These are phyloP conservation scores for Saccharum hybrid DNA, from an alignment of 202 grass and related monocot species.

Conservation along the genomic window DNA sequence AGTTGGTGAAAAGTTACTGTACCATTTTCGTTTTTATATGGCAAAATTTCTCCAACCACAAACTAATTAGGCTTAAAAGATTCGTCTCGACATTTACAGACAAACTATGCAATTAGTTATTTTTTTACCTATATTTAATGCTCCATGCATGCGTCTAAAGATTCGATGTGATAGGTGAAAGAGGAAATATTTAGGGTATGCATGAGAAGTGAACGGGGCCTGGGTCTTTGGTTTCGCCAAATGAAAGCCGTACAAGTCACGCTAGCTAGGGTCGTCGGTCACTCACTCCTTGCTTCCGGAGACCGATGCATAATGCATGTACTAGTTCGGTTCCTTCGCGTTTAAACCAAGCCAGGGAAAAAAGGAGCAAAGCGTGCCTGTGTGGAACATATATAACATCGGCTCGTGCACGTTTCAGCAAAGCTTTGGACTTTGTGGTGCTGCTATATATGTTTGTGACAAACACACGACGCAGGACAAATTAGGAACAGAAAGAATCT, in stretches of 20 bases:
- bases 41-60: too few relatives aligned
- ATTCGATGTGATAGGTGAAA: too few relatives aligned
- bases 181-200: too few relatives aligned
- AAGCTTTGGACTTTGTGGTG: not conserved
- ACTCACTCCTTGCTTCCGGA: not conserved
- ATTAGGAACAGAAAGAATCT: too few relatives aligned
- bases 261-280: not conserved
- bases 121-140: too few relatives aligned
- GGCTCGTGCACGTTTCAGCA: slow-evolving; percentile 1
- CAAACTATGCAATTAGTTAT: too few relatives aligned
- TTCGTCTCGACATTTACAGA: too few relatives aligned
- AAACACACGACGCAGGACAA: not conserved
- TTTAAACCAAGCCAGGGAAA: not conserved
- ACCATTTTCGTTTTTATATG: too few relatives aligned
- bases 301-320: not conserved
- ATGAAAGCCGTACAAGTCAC: slow-evolving; percentile 41
- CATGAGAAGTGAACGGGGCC: too few relatives aligned
- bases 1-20: too few relatives aligned
- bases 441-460: not conserved
- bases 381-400: not conserved
- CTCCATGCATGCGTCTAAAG: too few relatives aligned
- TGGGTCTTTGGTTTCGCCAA: slow-evolving; percentile 22
- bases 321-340: slow-evolving; percentile 26
- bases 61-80: too few relatives aligned
- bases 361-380: not conserved